Percentiles rank a stretch among this genome's conserved stretches.
Conservation (phyloP, 805 yeast genomes). For the Geotrichum ghanense region DNA sequence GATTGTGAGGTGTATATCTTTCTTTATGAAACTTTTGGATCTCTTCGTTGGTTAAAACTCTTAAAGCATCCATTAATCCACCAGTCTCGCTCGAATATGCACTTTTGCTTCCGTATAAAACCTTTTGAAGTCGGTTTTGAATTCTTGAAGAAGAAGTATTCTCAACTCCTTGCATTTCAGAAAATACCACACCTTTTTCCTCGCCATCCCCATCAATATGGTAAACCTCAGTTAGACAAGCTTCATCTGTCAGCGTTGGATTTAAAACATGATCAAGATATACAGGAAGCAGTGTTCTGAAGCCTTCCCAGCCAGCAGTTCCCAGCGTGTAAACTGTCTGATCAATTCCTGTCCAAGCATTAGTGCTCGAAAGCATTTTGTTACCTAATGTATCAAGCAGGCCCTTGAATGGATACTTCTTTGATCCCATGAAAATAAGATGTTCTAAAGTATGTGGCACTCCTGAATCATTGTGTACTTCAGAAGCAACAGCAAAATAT, state of each 20-base stretch:
- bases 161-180: conserved; percentile 94
- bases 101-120: conserved; percentile 36
- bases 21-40: conserved; percentile 65
- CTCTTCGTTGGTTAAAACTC: conserved; percentile 59
- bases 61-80: conserved; percentile 67
- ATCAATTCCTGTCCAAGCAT: conserved; percentile 96
- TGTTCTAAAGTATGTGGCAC: conserved; percentile 95
- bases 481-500: conserved; percentile 93
- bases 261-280: conserved; percentile 77
- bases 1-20: conserved; percentile 71
- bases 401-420: conserved; percentile 84
- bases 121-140: conserved; percentile 34
- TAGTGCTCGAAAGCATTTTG: conserved; percentile 71
- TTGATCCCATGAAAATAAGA: conserved; percentile 87
- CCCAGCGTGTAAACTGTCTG: conserved; percentile 87
- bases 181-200: conserved; percentile 93
- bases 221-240: conserved; percentile 88
- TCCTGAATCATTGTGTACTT: conserved; percentile 76
- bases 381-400: conserved; percentile 79
- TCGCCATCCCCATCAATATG: conserved; percentile 85
- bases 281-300: conserved; percentile 69
- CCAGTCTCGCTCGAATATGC: conserved; percentile 95
- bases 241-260: conserved; percentile 83
- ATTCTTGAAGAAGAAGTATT: conserved; percentile 61
- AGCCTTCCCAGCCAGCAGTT: conserved; percentile 96